Conservation (phyloP, 2,329 filamentous ascomycete species). For the Alternaria consortialis region DNA sequence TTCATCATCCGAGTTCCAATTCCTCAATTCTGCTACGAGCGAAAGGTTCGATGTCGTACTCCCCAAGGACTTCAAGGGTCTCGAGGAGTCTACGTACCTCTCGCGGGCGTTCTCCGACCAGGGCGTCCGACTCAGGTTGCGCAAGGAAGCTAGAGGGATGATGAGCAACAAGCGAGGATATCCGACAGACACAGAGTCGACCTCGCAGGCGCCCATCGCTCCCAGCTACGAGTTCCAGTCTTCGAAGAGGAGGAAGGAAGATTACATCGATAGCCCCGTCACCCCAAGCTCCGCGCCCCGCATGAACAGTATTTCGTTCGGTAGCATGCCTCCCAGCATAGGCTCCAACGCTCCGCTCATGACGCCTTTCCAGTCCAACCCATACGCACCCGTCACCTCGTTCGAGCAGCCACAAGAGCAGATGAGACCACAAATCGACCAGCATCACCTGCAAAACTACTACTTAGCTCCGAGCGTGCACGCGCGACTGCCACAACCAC, state of each 20-base stretch:
- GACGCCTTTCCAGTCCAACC: neutral
- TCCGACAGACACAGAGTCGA: constrained; percentile 18
- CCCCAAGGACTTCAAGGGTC: constrained; percentile 77
- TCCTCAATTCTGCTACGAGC: constrained; percentile 64
- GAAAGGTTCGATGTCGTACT: constrained; percentile 71
- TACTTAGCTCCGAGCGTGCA: too few relatives aligned
- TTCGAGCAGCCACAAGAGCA: neutral
- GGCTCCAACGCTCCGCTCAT: neutral
- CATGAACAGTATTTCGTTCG: neutral
- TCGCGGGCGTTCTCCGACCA: constrained; percentile 87
- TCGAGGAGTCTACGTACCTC: constrained; percentile 81
- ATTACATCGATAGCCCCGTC: neutral
- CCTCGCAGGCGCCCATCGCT: neutral
- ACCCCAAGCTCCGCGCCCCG: neutral
- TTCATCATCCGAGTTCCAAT: constrained; percentile 55
- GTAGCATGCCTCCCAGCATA: neutral
- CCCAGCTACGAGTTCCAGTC: neutral
- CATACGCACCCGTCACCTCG: neutral
- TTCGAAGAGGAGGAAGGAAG: neutral
- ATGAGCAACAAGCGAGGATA: constrained; percentile 39
- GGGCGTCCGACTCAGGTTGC: constrained; percentile 80
- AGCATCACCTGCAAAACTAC: too few relatives aligned
- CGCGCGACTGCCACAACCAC: neutral
- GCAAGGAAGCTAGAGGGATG: constrained; percentile 75
- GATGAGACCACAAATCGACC: too few relatives aligned